A percentile compares a stretch with the other conserved stretches of the same genome.
Conservation (phyloP, 768 basidiomycete genomes). For the Rickenella mellea region DNA sequence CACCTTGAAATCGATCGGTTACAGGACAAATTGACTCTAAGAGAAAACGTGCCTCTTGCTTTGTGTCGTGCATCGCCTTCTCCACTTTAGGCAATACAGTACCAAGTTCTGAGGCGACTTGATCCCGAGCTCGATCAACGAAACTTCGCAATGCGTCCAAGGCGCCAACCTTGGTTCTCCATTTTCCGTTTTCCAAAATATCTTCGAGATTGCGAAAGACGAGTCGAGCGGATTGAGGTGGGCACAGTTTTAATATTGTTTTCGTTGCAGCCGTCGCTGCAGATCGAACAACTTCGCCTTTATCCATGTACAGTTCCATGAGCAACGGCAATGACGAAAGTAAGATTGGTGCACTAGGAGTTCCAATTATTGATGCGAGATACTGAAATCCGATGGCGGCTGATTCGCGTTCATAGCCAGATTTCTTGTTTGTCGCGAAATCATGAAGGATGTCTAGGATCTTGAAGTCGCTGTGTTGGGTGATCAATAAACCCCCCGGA, state of each 20-base stretch:
- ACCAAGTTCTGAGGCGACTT: conserved; percentile 78
- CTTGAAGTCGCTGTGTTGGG: conserved; percentile 41
- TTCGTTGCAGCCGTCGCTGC: conserved; percentile 79
- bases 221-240: conserved; percentile 68
- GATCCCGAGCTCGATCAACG: conserved; percentile 56
- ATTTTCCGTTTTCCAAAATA: conserved; percentile 80
- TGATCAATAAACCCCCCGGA: conserved; percentile 8
- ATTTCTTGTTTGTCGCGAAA: conserved; percentile 78
- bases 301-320: conserved; percentile 85
- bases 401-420: conserved; percentile 82
- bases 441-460: conserved; percentile 55
- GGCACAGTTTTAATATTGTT: conserved; percentile 73
- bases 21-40: background rate
- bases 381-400: conserved; percentile 76
- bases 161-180: conserved; percentile 90
- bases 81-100: conserved; percentile 80
- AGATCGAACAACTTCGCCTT: conserved; percentile 81
- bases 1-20: conserved; percentile 39
- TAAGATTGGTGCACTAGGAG: conserved; percentile 61
- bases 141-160: conserved; percentile 78
- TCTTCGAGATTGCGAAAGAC: conserved; percentile 63
- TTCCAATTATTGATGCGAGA: conserved; percentile 59
- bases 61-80: conserved; percentile 92
- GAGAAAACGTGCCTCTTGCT: conserved; percentile 61
- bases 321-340: conserved; percentile 69